Evolutionary conservation across 352 stramenopile species (phyloP).

Genomic region (Blastocystis sp.): DNA sequence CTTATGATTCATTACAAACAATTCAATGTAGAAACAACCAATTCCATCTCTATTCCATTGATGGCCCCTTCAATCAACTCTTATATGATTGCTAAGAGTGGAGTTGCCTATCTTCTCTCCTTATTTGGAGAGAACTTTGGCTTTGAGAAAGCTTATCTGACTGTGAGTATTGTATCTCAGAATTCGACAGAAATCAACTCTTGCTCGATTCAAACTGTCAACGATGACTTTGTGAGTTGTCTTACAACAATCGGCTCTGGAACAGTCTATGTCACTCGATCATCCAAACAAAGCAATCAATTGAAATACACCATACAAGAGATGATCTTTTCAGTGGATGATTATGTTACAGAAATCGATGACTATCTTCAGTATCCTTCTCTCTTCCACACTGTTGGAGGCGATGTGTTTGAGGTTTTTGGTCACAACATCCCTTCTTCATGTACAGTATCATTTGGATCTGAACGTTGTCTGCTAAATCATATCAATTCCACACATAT

Average conservation of each 20-base stretch:
- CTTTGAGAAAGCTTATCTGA: background rate
- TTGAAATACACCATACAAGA: background rate
- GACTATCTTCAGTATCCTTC: constrained; percentile 5
- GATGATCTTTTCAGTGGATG: background rate
- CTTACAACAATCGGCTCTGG: background rate
- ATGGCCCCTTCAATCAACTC: background rate
- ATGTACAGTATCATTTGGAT: background rate
- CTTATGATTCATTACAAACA: background rate
- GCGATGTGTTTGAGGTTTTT: background rate
- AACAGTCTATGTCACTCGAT: background rate
- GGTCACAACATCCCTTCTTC: background rate
- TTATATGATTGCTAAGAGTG: background rate
- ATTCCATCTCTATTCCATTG: background rate
- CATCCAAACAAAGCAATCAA: background rate
- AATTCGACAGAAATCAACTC: background rate
- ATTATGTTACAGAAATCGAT: background rate
- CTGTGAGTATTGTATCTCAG: background rate
- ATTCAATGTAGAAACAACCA: background rate
- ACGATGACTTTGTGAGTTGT: background rate
- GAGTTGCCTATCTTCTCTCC: background rate
- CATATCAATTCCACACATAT: background rate
- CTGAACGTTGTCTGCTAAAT: background rate
- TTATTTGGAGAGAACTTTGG: constrained; percentile 4
- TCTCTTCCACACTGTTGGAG: constrained; percentile 3
- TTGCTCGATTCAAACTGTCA: background rate